A percentile compares a stretch with the other conserved stretches of the same genome.
Conservation (phyloP, 768 basidiomycete species). For the Calocera cornea region DNA sequence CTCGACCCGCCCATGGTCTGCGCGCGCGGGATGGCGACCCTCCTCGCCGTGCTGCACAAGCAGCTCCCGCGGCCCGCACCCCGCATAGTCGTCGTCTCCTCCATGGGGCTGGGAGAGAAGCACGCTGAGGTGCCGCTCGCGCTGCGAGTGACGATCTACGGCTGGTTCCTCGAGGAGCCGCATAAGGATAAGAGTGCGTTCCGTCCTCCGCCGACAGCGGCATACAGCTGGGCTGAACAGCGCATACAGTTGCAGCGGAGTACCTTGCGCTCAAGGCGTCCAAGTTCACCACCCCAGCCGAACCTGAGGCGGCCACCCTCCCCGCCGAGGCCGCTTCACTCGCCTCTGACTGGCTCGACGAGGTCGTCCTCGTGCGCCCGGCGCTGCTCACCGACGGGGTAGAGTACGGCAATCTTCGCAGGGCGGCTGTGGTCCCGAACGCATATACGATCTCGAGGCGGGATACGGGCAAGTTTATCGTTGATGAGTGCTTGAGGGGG, state of each 20-base stretch:
- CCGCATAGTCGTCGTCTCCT: slow-evolving; percentile 41
- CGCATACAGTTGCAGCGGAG: neutral
- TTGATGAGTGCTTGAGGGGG: slow-evolving; percentile 30
- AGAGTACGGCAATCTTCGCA: slow-evolving; percentile 28
- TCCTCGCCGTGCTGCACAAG: slow-evolving; percentile 21
- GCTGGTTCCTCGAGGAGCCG: slow-evolving; percentile 31
- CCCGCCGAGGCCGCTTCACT: neutral
- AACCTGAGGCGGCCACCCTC: neutral
- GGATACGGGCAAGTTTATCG: slow-evolving; percentile 55
- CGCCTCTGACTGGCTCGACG: slow-evolving; percentile 9
- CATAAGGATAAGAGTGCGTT: slow-evolving; percentile 40
- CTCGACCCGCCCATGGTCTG: slow-evolving; percentile 44
- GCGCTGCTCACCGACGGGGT: slow-evolving; percentile 46
- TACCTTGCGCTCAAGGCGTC: neutral
- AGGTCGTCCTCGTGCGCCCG: slow-evolving; percentile 41
- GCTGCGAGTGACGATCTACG: slow-evolving; percentile 37
- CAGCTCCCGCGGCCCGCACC: slow-evolving; percentile 27
- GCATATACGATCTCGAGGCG: slow-evolving; percentile 45
- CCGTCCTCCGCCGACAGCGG: neutral
- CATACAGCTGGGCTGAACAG: neutral
- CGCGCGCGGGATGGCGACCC: slow-evolving; percentile 42
- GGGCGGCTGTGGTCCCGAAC: slow-evolving; percentile 16
- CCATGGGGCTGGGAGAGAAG: slow-evolving; percentile 36
- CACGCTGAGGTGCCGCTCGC: slow-evolving; percentile 37
- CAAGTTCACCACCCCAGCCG: neutral